Base-by-base conservation (phyloP, 2,329 filamentous ascomycete species). In the Stylonectria norvegica region DNA sequence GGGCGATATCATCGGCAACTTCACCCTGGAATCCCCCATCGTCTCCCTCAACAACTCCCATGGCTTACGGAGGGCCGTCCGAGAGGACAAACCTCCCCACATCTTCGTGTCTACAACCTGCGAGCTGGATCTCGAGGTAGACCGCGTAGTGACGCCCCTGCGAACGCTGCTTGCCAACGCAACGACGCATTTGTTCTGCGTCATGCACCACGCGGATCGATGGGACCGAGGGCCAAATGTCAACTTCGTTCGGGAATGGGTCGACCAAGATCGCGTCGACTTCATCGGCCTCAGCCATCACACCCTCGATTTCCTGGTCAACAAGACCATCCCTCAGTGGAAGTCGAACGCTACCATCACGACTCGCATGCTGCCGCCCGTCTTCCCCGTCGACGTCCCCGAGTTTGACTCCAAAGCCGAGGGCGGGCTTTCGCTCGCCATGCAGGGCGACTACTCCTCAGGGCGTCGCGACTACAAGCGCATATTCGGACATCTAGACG, bases 101-200 rank as follows among this genome's bases (percentile, higher is more conserved):
- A 37, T 59, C 6, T 38, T 59, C 44, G 49, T 59, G n/a, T 58
- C 56, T 25, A 58, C 53, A 6, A 59, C 56, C 16, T 58, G 56
- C 54, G 54, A 58, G 43, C 44, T 53, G 33, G 56, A 59, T 27
- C 46, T 54, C n/a, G 40, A 25, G 22, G 22, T 12, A 7, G 22
- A 43, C 23, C 37, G 40, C 31, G 43, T 40, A 11, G 19, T 45
- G 31, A 38, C 40, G 7, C 40, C 44, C n/a, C 45, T 57, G 17
- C 40, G 47, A 25, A 38, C 50, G 15, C 42, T 58, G 6, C 48
- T 58, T 39, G 45, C 36, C 31, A 42, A 34, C 16, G 46, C 42
- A 8, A 47, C 47, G 19, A 55, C 56, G 15, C 46, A 52, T 22
- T 46, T 58, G 16, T 57, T 59, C 52, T 58, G 56, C 39, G 46